Evolutionary conservation across 257 asterid species (phyloP).

Genomic region (Nicotiana paniculata): DNA sequence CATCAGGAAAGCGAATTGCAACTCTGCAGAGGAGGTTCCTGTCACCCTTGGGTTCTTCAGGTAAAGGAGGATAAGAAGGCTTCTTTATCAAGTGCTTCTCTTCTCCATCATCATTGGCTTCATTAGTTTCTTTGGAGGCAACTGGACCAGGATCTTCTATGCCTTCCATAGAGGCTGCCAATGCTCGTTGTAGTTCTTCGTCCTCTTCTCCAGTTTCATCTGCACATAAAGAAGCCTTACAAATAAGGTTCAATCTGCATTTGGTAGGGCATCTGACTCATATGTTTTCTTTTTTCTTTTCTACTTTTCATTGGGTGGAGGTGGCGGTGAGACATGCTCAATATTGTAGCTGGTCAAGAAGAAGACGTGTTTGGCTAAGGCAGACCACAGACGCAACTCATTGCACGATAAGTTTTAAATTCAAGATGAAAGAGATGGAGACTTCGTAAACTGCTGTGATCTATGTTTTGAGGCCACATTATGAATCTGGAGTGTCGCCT

Average conservation of each 20-base stretch:
- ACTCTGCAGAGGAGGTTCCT: constrained; percentile 69
- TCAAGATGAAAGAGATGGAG: background rate
- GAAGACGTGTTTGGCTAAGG: background rate
- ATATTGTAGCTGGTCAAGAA: background rate
- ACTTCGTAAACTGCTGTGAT: background rate
- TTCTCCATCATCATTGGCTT: constrained; percentile 31
- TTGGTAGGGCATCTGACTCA: background rate
- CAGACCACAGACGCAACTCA: background rate
- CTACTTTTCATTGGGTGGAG: background rate
- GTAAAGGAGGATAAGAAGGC: constrained; percentile 69
- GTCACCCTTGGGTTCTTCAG: constrained; percentile 85
- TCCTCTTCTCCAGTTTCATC: constrained; percentile 51
- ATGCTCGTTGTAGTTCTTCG: constrained; percentile 62
- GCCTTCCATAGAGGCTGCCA: constrained; percentile 83
- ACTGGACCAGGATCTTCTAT: constrained; percentile 29
- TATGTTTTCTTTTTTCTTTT: background rate
- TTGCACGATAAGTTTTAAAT: background rate
- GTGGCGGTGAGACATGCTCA: background rate
- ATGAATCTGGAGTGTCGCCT: constrained; percentile 2
- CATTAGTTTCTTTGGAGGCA: constrained; percentile 29
- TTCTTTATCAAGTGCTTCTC: constrained; percentile 17
- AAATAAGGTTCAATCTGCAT: background rate
- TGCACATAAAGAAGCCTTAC: constrained; percentile 25
- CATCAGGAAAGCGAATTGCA: constrained; percentile 95
- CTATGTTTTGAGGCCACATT: background rate